Percentiles rank a stretch among this genome's conserved stretches.
Evolutionary conservation across 2,329 filamentous ascomycete species (phyloP).

Genomic region (Myrmaecium sp.): DNA sequence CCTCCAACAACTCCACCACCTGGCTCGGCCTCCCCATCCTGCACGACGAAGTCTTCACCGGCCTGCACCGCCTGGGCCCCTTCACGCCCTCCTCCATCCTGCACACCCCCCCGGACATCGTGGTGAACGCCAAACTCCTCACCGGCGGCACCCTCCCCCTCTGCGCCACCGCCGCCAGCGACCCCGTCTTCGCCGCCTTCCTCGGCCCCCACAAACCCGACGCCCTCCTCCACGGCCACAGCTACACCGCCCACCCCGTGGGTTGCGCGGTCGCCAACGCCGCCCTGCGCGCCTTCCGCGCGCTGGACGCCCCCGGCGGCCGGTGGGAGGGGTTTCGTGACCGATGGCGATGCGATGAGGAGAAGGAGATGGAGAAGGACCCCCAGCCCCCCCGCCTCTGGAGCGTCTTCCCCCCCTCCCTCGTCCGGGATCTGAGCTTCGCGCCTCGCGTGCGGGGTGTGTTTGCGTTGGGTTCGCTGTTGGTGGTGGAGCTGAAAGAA

Average conservation of each 20-base stretch:
- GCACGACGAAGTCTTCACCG: slow-evolving; percentile 80
- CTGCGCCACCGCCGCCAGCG: slow-evolving; percentile 57
- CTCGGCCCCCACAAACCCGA: slow-evolving; percentile 57
- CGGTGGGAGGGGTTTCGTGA: slow-evolving; percentile 40
- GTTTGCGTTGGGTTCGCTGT: slow-evolving; percentile 58
- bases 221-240: slow-evolving; percentile 68
- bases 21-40: slow-evolving; percentile 67
- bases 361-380: neutral
- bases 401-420: neutral
- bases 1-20: slow-evolving; percentile 8
- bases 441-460: slow-evolving; percentile 38
- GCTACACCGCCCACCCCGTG: slow-evolving; percentile 70
- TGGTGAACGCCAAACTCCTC: slow-evolving; percentile 67
- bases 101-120: slow-evolving; percentile 51
- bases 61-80: slow-evolving; percentile 63
- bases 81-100: slow-evolving; percentile 57
- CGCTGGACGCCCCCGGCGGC: slow-evolving; percentile 38
- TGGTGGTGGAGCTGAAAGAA: slow-evolving; percentile 46
- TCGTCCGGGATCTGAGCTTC: neutral
- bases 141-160: slow-evolving; percentile 68
- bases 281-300: slow-evolving; percentile 41
- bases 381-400: neutral
- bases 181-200: slow-evolving; percentile 58
- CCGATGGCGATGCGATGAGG: slow-evolving; percentile 24
- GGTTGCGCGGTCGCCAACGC: slow-evolving; percentile 65